Base-by-base conservation (phyloP, 2,329 filamentous ascomycete species). In the Trichoderma sp. region DNA sequence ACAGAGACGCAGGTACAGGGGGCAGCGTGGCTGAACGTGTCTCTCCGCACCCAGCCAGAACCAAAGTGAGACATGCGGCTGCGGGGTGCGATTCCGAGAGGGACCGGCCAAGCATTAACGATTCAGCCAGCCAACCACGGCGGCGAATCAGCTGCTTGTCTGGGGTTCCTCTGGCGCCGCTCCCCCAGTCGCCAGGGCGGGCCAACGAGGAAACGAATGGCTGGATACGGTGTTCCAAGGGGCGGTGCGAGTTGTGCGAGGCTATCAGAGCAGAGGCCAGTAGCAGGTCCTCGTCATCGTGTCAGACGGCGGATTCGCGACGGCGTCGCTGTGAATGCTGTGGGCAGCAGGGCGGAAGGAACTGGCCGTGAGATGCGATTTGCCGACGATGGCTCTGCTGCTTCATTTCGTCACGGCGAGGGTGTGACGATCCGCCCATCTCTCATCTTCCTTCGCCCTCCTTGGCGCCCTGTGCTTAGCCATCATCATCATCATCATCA, bases 61-160 rank as follows among this genome's bases (percentile, higher is more conserved):
- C 2, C 7, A 39, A 39, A 55, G 28, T 44, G 14, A 62, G 59
- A 44, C 50, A 57, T 48, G 52, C 45, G 62, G 28, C 62, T 64
- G 51, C 30, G 52, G 62, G 51, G 61, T 59, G 61, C 41, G 19
- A 26, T 59, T 64, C 54, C 59, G 48, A 34, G 39, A 55, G 48
- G 19, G 59, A 59, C 62, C 28, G 43, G 54, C 15, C 61, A 15
- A 41, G 48, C 55, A 30, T 64, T 57, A 41, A 59, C 62, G 52
- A 64, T 57, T 64, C 52, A 64, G 51, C 44, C 52, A 48, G 21
- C 51, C 45, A 58, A 64, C 52, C 54, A 64, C 54, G 62, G 28
- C 45, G 28, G 43, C 12, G 41, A 26, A 59, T 50, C 62, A 59
- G 54, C 62, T 64, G 62, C 43, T 54, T 45, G 21, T 21, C 50